Conservation (phyloP, 208 protist genomes). For the Trypanosoma scelopori region DNA sequence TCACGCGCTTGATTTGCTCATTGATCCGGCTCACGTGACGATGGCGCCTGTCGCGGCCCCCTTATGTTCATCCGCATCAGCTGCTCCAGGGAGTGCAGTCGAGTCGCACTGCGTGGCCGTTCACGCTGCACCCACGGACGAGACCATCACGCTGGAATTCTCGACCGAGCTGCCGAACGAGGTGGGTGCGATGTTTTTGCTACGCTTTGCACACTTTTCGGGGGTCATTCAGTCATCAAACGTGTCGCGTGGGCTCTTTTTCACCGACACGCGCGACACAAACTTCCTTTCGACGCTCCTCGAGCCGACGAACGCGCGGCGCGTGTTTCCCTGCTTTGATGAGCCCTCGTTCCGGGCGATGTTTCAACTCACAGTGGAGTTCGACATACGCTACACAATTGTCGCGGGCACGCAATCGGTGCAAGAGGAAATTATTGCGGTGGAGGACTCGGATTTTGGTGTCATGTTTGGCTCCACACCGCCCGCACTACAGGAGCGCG, state of each 20-base stretch:
- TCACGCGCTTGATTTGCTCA: constrained; percentile 37
- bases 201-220: constrained; percentile 40
- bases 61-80: too few species aligned
- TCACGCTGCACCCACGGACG: constrained; percentile 11
- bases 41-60: background rate
- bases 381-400: constrained; percentile 29
- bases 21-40: constrained; percentile 21
- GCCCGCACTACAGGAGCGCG: background rate
- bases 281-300: constrained; percentile 60
- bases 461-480: background rate
- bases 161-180: constrained; percentile 29
- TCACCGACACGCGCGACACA: constrained; percentile 31
- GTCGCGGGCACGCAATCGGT: constrained; percentile 53
- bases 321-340: constrained; percentile 72
- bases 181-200: constrained; percentile 31
- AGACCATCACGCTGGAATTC: constrained; percentile 50
- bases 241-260: constrained; percentile 39
- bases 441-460: constrained; percentile 6
- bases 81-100: constrained; percentile 1
- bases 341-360: constrained; percentile 53
- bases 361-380: constrained; percentile 60
- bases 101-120: constrained; percentile 25
- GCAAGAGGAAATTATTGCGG: constrained; percentile 24
- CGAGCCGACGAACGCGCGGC: constrained; percentile 59
- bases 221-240: constrained; percentile 32